phyloP scores from a whole-genome alignment of 805 yeast genomes.

The Cephaloascus albidus region DNA sequence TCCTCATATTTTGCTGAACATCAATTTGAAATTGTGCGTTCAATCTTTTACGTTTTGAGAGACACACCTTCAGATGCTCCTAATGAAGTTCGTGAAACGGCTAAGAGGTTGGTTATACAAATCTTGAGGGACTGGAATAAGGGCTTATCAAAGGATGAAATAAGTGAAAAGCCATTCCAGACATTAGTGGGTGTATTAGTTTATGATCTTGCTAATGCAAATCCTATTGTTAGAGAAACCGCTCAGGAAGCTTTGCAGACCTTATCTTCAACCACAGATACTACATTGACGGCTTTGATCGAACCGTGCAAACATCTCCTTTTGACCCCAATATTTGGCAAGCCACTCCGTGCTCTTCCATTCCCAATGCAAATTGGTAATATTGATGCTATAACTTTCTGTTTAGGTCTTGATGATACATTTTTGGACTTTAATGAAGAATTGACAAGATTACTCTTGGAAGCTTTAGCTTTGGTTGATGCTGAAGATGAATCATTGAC shows the following conservation, averaged over 20 bases:
- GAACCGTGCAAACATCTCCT: conserved; percentile 76
- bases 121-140: conserved; percentile 59
- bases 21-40: conserved; percentile 77
- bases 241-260: conserved; percentile 63
- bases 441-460: conserved; percentile 71
- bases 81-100: conserved; percentile 60
- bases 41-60: conserved; percentile 80
- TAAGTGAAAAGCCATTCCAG: conserved; percentile 64
- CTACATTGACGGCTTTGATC: conserved; percentile 66
- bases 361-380: conserved; percentile 99
- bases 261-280: conserved; percentile 60
- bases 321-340: conserved; percentile 90
- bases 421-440: conserved; percentile 87
- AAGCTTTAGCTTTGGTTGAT: conserved; percentile 89
- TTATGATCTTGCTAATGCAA: conserved; percentile 87
- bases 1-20: conserved; percentile 64
- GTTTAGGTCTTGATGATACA: conserved; percentile 70
- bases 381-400: conserved; percentile 93
- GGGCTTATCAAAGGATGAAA: conserved; percentile 50
- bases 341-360: conserved; percentile 93
- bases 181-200: conserved; percentile 83
- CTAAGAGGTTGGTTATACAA: conserved; percentile 56
- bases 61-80: conserved; percentile 91
- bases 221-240: conserved; percentile 70
- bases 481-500: conserved; percentile 96